Conservation (phyloP, 805 yeast species). For the Pichia gijzeniarum region DNA sequence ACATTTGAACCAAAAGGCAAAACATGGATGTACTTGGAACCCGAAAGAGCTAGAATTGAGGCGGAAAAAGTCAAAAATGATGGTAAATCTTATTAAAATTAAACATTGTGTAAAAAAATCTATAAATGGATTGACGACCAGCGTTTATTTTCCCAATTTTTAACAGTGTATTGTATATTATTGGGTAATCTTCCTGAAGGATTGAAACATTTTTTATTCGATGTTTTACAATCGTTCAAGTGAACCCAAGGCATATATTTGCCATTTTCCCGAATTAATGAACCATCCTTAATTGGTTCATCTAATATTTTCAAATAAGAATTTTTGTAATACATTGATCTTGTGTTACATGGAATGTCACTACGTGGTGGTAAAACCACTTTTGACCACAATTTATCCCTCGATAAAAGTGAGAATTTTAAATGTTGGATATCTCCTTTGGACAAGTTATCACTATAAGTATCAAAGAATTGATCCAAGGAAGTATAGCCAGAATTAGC, state of each 20-base stretch:
- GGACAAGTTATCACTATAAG: not conserved
- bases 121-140: slow-evolving; percentile 27
- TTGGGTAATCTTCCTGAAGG: slow-evolving; percentile 26
- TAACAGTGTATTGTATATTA: slow-evolving; percentile 39
- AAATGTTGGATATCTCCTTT: slow-evolving; percentile 11
- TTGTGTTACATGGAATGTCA: slow-evolving; percentile 25
- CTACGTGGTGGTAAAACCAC: slow-evolving; percentile 47
- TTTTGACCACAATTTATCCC: slow-evolving; percentile 47
- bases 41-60: slow-evolving; percentile 70
- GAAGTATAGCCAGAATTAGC: slow-evolving; percentile 20
- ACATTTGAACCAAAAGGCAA: slow-evolving; percentile 21
- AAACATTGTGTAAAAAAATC: not conserved
- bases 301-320: slow-evolving; percentile 10
- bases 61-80: slow-evolving; percentile 77
- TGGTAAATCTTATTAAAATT: slow-evolving; percentile 33
- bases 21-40: slow-evolving; percentile 67
- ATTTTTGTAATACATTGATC: not conserved
- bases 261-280: slow-evolving; percentile 23
- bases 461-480: slow-evolving; percentile 23
- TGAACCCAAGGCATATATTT: slow-evolving; percentile 27
- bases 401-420: slow-evolving; percentile 36
- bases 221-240: slow-evolving; percentile 17
- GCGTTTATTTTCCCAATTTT: slow-evolving; percentile 43
- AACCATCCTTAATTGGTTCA: slow-evolving; percentile 8
- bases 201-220: slow-evolving; percentile 16